Percentiles rank a stretch among this genome's conserved stretches.
phyloP scores from a whole-genome alignment of 768 basidiomycete species.

The Tylopilus subfusipes region DNA sequence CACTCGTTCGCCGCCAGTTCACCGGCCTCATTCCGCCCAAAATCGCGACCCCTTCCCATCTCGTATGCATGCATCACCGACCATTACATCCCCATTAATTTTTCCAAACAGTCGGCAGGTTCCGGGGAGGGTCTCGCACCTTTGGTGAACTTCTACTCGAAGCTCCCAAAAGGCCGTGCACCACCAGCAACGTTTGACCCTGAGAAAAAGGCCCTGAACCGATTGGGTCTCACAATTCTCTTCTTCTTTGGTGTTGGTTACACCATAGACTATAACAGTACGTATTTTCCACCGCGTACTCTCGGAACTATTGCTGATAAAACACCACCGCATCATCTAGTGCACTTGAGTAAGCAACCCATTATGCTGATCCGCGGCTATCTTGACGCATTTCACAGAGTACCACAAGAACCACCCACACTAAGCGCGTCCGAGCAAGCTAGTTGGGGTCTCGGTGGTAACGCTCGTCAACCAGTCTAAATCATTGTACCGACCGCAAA shows the following conservation, averaged over 20 bases:
- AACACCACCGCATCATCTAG: conserved; percentile 37
- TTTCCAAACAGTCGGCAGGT: conserved; percentile 61
- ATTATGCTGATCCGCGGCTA: background rate
- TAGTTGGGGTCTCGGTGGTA: background rate
- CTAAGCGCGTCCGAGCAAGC: conserved; percentile 33
- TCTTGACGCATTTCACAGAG: conserved; percentile 46
- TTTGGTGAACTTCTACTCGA: conserved; percentile 95
- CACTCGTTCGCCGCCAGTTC: conserved; percentile 82
- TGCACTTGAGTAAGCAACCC: conserved; percentile 74
- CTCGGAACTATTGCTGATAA: conserved; percentile 8
- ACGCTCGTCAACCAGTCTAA: conserved; percentile 8
- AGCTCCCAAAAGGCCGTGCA: conserved; percentile 86
- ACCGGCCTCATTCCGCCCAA: conserved; percentile 88
- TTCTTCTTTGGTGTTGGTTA: conserved; percentile 59
- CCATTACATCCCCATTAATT: background rate
- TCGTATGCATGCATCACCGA: conserved; percentile 44
- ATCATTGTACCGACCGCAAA: conserved; percentile 23
- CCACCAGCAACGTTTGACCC: conserved; percentile 61
- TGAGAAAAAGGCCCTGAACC: conserved; percentile 68
- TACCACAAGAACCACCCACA: conserved; percentile 92
- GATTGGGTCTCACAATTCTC: conserved; percentile 62
- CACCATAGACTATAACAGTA: conserved; percentile 87
- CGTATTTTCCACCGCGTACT: conserved; percentile 33
- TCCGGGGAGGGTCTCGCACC: conserved; percentile 76
- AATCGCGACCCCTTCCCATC: conserved; percentile 85